A percentile compares a stretch with the other conserved stretches of the same genome.
Conservation (phyloP, 2,329 filamentous ascomycete genomes). For the Claviceps digitariae region DNA sequence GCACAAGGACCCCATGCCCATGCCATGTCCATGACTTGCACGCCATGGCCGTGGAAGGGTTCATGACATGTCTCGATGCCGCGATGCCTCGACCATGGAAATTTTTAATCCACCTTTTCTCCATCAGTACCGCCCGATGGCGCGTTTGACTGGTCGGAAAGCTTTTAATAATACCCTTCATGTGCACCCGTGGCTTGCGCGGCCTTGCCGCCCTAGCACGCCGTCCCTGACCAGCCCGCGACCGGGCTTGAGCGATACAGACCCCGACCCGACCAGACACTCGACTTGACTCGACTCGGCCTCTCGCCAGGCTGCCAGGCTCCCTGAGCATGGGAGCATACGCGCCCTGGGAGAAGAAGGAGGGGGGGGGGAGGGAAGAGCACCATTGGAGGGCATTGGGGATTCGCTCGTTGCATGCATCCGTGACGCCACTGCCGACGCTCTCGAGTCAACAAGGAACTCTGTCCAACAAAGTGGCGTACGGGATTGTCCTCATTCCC, state of each 20-base stretch:
- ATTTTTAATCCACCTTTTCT: not conserved
- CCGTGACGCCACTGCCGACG: conserved; percentile 1
- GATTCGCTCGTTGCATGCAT: not conserved
- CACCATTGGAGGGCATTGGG: not conserved
- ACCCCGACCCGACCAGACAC: not conserved
- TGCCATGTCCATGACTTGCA: not conserved
- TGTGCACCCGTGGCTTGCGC: not conserved
- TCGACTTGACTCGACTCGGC: not conserved
- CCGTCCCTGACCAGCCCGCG: not conserved
- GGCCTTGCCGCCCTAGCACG: not conserved
- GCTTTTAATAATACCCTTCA: not conserved
- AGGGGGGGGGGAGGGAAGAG: no score
- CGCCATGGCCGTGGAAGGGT: not conserved
- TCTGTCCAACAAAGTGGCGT: not conserved
- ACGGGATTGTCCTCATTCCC: not conserved
- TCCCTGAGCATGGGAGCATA: not conserved
- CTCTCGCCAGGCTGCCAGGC: not conserved
- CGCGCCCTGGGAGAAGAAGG: no score
- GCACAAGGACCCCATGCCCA: not conserved
- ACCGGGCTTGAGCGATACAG: not conserved
- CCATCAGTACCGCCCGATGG: not conserved
- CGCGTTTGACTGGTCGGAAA: not conserved
- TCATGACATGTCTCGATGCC: not conserved
- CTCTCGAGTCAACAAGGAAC: not conserved
- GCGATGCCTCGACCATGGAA: not conserved